Conservation (phyloP, 2,329 filamentous ascomycete species). For the Ophiosphaerella narmari region DNA sequence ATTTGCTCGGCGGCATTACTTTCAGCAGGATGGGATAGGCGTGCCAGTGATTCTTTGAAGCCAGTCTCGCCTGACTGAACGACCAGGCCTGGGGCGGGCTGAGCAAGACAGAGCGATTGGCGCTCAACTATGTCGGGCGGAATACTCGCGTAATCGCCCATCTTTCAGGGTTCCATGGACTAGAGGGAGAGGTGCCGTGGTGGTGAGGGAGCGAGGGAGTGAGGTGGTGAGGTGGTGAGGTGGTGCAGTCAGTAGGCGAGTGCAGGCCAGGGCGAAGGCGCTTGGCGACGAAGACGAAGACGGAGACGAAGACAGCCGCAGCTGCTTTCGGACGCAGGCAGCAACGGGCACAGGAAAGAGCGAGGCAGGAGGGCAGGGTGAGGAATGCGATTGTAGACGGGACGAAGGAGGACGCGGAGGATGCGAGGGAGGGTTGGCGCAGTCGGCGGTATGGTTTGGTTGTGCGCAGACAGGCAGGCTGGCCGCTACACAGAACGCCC, state of each 20-base stretch:
- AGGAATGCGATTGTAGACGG: slow-evolving; percentile 29
- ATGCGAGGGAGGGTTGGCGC: slow-evolving; percentile 30
- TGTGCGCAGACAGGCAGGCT: slow-evolving; percentile 15
- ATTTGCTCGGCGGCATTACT: slow-evolving; percentile 65
- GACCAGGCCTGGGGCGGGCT: slow-evolving; percentile 48
- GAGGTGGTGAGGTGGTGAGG: neutral
- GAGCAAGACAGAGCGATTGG: slow-evolving; percentile 50
- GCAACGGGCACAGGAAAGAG: slow-evolving; percentile 16
- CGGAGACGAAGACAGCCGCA: slow-evolving; percentile 16
- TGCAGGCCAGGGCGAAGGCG: neutral
- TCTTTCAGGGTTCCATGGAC: slow-evolving; percentile 31
- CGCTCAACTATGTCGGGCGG: slow-evolving; percentile 49
- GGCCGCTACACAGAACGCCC: slow-evolving; percentile 21
- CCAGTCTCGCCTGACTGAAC: slow-evolving; percentile 50
- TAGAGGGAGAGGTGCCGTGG: slow-evolving; percentile 8
- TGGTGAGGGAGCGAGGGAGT: slow-evolving; percentile 13
- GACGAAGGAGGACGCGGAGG: slow-evolving; percentile 30
- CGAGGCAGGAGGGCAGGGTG: slow-evolving; percentile 23
- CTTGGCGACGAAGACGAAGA: slow-evolving; percentile 8
- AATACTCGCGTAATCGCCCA: slow-evolving; percentile 36
- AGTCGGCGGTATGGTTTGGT: slow-evolving; percentile 34
- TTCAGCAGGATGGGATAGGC: slow-evolving; percentile 52
- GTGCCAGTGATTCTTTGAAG: slow-evolving; percentile 47
- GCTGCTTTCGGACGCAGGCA: slow-evolving; percentile 26
- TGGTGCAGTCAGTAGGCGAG: slow-evolving; percentile 10